Evolutionary conservation across 495 filamentous ascomycete species (phyloP), one percentile per base, ranked within the genome.

Genomic region (Hypomontagnella monticulosa): DNA sequence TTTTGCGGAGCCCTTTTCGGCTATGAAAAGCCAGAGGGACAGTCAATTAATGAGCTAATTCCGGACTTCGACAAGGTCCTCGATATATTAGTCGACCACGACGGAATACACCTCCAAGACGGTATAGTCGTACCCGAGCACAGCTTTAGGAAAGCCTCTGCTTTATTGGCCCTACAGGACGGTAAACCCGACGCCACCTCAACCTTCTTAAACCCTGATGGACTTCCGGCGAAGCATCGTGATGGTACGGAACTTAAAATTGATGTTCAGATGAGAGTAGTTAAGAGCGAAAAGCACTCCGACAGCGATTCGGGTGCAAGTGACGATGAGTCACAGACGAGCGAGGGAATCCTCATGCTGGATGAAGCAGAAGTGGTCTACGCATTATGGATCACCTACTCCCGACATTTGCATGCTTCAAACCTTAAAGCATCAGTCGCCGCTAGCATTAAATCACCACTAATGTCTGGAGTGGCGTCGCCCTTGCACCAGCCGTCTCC

Each of bases 81-180:
- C 41, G 81, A 86, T 44, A 83, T 94, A 43, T 81, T 99, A 51
- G 91, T 86, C 3, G 91, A 97, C 54, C 92, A 97, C 70, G 94
- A 98, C 65, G 85, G 91, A 40, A 82, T 97, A 47, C 80, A 83
- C 18, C 81, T 97, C 15, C 84, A 89, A 12, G 96, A 99, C 73
- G 96, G 95, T n/a, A 93, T 98, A 53, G 93, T 99, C 27, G 89
- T 99, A 51, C 96, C 95, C 4, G 95, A 99, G 76, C 92, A 97
- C 73, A 95, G 90, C 60, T 98, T 98, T 75, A 87, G 96, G 36
- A 89, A 93, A 51, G 96, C 95, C 11, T 84, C 92, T 63, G 92
- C 91, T 1, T 83, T 96, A 46, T 84, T 96, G 12, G 88, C 91
- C 4, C 79, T 97, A 44, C 86, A 90, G 47, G 91, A 97, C 66